Evolutionary conservation across 495 filamentous ascomycete genomes (phyloP).

Genomic region (Aspergillus incahuasiensis): DNA sequence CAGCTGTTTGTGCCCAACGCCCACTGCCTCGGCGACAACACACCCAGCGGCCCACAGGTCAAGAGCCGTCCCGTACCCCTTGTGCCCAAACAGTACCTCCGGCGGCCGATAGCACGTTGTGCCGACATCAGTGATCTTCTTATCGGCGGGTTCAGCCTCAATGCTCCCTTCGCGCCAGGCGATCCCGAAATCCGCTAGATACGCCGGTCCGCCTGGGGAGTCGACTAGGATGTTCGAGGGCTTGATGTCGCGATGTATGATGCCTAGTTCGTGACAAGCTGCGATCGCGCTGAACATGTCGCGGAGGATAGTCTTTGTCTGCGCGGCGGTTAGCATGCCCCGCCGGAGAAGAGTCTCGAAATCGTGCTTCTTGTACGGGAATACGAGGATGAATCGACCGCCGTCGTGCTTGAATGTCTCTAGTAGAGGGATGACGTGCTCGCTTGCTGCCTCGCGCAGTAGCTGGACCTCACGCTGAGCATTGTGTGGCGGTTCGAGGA

Average conservation of each 20-base stretch:
- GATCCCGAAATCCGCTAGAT: constrained; percentile 87
- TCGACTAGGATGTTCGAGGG: constrained; percentile 81
- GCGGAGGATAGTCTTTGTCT: constrained; percentile 48
- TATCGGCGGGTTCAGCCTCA: constrained; percentile 54
- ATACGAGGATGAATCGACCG: constrained; percentile 68
- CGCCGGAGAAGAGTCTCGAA: constrained; percentile 58
- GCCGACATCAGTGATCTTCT: constrained; percentile 88
- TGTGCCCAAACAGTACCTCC: constrained; percentile 84
- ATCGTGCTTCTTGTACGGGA: constrained; percentile 75
- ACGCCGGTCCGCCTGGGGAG: constrained; percentile 62
- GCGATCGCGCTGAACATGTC: constrained; percentile 69
- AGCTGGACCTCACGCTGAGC: constrained; percentile 72
- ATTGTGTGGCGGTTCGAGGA: constrained; percentile 73
- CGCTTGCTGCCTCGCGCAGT: constrained; percentile 45
- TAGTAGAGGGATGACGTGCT: constrained; percentile 61
- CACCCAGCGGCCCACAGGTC: constrained; percentile 92
- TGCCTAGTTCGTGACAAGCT: constrained; percentile 64
- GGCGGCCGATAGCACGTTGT: constrained; percentile 88
- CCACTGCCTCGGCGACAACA: constrained; percentile 64
- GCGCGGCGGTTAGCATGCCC: constrained; percentile 36
- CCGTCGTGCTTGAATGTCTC: constrained; percentile 68
- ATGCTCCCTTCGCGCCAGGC: constrained; percentile 67
- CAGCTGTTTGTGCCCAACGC: constrained; percentile 47
- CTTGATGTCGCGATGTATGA: constrained; percentile 93
- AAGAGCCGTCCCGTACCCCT: constrained; percentile 59